Evolutionary conservation across 2,329 filamentous ascomycete genomes (phyloP).

Genomic region (Aschersonia sp.): DNA sequence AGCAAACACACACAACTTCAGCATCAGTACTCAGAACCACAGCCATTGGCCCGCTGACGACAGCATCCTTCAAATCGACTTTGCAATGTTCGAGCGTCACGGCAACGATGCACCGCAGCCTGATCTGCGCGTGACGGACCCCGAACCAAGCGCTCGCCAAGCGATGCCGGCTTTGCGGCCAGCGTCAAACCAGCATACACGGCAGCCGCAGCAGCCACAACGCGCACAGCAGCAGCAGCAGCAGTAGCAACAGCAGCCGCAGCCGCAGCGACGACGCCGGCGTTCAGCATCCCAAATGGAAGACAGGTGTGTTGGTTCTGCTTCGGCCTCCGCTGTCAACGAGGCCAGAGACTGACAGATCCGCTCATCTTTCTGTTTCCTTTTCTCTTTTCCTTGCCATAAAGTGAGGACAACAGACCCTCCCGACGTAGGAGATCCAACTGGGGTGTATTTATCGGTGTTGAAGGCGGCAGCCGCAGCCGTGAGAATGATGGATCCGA

Average conservation of each 20-base stretch:
- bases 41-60: conserved; percentile 1
- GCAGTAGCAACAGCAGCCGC: neutral
- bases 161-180: too few species aligned
- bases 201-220: neutral
- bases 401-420: too few species aligned
- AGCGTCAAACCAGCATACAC: too few species aligned
- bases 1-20: conserved; percentile 2
- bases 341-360: neutral
- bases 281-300: neutral
- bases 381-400: too few species aligned
- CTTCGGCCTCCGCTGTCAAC: neutral
- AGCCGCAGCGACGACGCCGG: neutral
- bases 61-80: conserved; percentile 2
- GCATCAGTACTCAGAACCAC: neutral
- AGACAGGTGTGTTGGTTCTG: too few species aligned
- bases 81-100: neutral
- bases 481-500: too few species aligned
- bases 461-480: too few species aligned
- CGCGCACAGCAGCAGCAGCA: neutral
- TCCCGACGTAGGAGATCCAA: too few species aligned
- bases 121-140: conserved; percentile 1
- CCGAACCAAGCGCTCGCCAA: too few species aligned
- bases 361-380: too few species aligned
- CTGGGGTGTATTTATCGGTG: too few species aligned
- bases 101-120: neutral